Evolutionary conservation across 495 filamentous ascomycete genomes (phyloP).

Genomic region (Hypoxylon rickii): DNA sequence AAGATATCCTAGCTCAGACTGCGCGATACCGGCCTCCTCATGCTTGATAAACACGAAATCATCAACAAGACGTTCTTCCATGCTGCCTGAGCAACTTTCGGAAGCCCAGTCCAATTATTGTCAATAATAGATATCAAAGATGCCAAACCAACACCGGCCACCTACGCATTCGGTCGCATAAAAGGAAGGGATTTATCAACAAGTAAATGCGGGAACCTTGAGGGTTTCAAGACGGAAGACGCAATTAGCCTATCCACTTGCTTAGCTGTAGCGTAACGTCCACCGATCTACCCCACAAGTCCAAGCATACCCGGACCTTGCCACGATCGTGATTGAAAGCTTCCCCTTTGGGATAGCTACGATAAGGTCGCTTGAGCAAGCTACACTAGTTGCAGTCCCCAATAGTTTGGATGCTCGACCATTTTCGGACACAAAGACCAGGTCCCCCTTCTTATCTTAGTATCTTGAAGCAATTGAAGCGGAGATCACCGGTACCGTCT

Average conservation of each 20-base stretch:
- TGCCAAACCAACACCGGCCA: too few species aligned
- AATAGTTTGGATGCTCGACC: too few species aligned
- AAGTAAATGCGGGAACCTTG: constrained; percentile 18
- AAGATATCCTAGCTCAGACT: constrained; percentile 24
- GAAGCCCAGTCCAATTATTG: too few species aligned
- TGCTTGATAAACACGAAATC: constrained; percentile 36
- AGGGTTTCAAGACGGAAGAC: constrained; percentile 6
- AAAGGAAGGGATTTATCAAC: not conserved
- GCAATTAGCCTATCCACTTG: constrained; percentile 24
- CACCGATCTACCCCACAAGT: constrained; percentile 14
- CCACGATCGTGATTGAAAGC: not conserved
- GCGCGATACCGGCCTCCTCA: constrained; percentile 23
- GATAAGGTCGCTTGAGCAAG: not conserved
- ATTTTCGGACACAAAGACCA: too few species aligned
- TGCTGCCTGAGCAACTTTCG: constrained; percentile 1
- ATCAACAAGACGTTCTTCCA: constrained; percentile 26
- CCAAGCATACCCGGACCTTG: not conserved
- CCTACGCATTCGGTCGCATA: not conserved
- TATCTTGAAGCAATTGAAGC: too few species aligned
- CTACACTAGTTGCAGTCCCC: not conserved
- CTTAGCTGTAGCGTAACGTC: not conserved
- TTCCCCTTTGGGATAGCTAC: constrained; percentile 17
- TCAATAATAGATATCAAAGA: too few species aligned
- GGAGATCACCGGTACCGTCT: too few species aligned
- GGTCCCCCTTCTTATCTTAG: too few species aligned